Base-by-base conservation (phyloP, 2,329 filamentous ascomycete species). In the Zymoseptoria ardabiliae region DNA sequence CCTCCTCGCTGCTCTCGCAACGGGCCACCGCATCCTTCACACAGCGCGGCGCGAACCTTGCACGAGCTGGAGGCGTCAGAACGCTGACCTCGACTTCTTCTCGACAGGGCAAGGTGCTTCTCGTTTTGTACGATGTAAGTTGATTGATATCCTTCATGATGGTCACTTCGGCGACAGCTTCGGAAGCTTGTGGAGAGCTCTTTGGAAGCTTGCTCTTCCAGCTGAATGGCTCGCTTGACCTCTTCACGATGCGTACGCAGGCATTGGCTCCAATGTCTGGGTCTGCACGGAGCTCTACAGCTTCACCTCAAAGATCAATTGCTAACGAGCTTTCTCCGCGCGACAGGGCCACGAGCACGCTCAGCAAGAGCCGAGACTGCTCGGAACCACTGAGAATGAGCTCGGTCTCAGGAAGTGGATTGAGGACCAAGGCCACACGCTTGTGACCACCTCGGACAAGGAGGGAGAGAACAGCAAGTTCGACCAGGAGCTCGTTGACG, bases 351-450 rank as follows among this genome's bases (percentile, higher is more conserved):
- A 85, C 75, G 81, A 91, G 80, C 91, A 96, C 81, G 91, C 92
- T 79, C 80, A 89, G 78, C 83, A 97, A 73, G 91, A 95, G 75
- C 91, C 92, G 65, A 85, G 84, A 71, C 84, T 99, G 70, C 86
- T 97, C 71, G 94, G 94, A 72, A 96, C 94, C 65, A 97, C 91
- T 54, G 91, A 99, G 84, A 97, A 97, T 78, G 94, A 99, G 84
- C 90, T 99, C 63, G 94, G 94, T 70, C 82, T 99, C 74, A 86
- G 94, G 74, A 92, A 95, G 79, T 99, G 94, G 93, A 87, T 99
- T 69, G 94, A 97, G 82, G 90, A 93, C 63, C 88, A 95, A 77
- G 94, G 94, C 71, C 94, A 99, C 85, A 95, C 90, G 65, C 85
- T 99, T 63, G 85, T 99, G 69, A 99, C 94, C 71, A 99, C 94